Evolutionary conservation across 176 grass and related monocot genomes (phyloP), one percentile per base, ranked within the genome.

Genomic region (Bromus sterilis): DNA sequence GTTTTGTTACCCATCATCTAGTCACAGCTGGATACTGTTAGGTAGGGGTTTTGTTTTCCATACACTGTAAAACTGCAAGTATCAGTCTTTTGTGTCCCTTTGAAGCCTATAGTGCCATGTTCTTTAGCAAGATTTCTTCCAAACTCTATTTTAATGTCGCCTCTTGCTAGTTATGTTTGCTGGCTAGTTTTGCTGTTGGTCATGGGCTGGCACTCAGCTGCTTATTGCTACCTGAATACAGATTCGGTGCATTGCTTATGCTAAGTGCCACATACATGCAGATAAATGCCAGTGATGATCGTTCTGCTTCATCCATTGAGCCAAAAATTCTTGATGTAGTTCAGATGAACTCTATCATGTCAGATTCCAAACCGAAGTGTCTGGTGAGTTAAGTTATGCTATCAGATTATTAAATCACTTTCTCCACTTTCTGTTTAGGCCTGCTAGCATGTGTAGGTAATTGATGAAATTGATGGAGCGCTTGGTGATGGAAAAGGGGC

Each of bases 211-310:
- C 29, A 23, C 30, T 51, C 42, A 63, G 18, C 74, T 58, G 74
- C 56, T 78, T 78, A 66, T 12, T 9, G 9, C n/a, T 35, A 51
- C 67, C 79, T 63, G 14, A 59, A 39, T 71, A 53, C 24, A 78
- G 59, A 58, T 55, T 58, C n/a, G 72, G 33, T 77, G 15, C 39
- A 68, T 23, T 85, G 81, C 65, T 89, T 80, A 86, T 68, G 36
- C 44, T 65, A 74, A 75, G 8, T 74, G 35, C 57, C 84, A 35
- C 56, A 40, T 89, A 36, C 56, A 34, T 83, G 81, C 86, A 98
- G 92, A 93, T 98, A 93, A 98, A 98, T 98, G 95, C 92, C 40
- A 98, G 95, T 69, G 95, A 98, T 74, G 92, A 98, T 78, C 95
- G 95, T 71, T 91, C 95, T 70, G 90, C 92, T 83, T 92, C 95